A percentile compares a stretch with the other conserved stretches of the same genome.
These are phyloP conservation scores for Hypoxylon fuscum DNA, from an alignment of 495 filamentous ascomycete genomes.

Conservation along the genomic window DNA sequence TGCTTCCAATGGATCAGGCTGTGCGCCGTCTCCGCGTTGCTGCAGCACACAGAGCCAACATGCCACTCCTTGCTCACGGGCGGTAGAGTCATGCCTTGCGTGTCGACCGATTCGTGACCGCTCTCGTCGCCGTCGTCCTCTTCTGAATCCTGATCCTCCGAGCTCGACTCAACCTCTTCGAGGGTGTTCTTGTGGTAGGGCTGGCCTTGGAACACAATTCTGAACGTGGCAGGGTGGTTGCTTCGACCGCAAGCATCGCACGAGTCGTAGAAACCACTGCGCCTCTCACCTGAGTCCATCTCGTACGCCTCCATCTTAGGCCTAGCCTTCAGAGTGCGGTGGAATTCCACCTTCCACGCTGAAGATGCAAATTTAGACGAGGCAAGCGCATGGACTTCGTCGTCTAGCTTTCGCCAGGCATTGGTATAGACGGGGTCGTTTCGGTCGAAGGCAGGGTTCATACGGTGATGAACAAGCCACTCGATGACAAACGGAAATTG, in stretches of 20 bases:
- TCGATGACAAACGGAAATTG: constrained; percentile 82
- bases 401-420: constrained; percentile 78
- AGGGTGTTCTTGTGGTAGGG: constrained; percentile 76
- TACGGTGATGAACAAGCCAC: constrained; percentile 78
- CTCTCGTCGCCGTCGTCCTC: constrained; percentile 49
- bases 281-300: constrained; percentile 25
- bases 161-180: constrained; percentile 67
- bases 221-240: constrained; percentile 70
- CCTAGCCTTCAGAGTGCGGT: constrained; percentile 68
- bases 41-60: constrained; percentile 63
- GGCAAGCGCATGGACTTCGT: constrained; percentile 73
- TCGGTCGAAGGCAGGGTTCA: constrained; percentile 78
- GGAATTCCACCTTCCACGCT: constrained; percentile 75
- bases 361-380: constrained; percentile 77
- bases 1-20: constrained; percentile 78
- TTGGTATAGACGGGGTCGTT: constrained; percentile 71
- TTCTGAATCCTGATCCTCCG: constrained; percentile 39
- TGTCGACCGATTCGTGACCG: constrained; percentile 49
- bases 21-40: constrained; percentile 75
- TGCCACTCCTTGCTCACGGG: constrained; percentile 50
- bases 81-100: constrained; percentile 44
- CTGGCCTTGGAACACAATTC: constrained; percentile 70
- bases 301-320: constrained; percentile 59
- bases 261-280: constrained; percentile 51
- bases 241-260: constrained; percentile 84